Evolutionary conservation across 371 early-diverging fungal genomes (phyloP), one percentile per base, ranked within the genome.

Genomic region (Syncephalastrum monosporum): DNA sequence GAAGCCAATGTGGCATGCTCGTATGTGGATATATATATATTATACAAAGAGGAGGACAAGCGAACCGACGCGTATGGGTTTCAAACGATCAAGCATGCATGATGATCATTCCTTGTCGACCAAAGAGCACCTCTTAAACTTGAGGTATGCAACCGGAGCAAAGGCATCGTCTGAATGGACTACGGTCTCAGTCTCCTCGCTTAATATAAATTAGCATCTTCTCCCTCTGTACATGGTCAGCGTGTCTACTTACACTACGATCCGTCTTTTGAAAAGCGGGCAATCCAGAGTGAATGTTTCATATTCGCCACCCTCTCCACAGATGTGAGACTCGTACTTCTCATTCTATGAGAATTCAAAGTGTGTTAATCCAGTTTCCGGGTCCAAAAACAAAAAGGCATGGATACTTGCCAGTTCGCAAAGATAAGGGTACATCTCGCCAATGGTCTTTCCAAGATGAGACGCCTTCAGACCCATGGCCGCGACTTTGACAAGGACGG

Each of bases 291-390:
- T 95, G 47, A 99, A 82, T 10, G 97, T 94, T 71, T 99, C 99
- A 68, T 92, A 99, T 76, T 99, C 99, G 19, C 99, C 99, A 46
- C 99, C 99, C 77, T 99, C 99, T 43, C 99, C 99, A 71, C 99
- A 98, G 7, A 94, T 82, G 72, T 99, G 95, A 19, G 91, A 69
- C 25, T 91, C 95, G 65, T 87, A 95, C 60, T 84, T 84, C 24
- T 84, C 79, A 61, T 90, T 81, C 90, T 84, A 64, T 43, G 55
- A 4, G 55, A 4, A 55, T 7, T 16, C 42, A 5, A n/a, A 21
- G 21, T 21, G 47, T 6, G 51, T 55, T 46, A 17, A 46, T 53
- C 1, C 21, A 21, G 21, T 21, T 21, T 21, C 2, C 2, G 21
- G 21, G 21, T 21, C 2, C 0, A 21, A 2, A 21, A 21, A 21